Conservation (phyloP, 2,329 filamentous ascomycete species). For the Hymenoscyphus scutula region DNA sequence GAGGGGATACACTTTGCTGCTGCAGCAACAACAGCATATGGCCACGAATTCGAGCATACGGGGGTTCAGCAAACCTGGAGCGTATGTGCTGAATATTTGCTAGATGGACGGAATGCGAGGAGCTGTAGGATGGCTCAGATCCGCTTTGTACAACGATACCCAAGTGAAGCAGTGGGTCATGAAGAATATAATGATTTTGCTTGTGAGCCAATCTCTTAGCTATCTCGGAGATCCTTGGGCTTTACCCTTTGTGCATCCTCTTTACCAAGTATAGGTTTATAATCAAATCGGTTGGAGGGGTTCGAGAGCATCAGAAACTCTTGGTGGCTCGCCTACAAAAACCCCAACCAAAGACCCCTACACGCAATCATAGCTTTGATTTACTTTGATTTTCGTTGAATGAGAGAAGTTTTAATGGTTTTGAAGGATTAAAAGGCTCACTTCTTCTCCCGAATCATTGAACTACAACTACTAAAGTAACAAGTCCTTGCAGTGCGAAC, state of each 20-base stretch:
- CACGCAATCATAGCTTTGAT: no score
- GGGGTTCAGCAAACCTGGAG: background rate
- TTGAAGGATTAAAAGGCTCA: no score
- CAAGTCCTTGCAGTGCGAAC: no score
- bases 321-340: no score
- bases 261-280: background rate
- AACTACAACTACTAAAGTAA: no score
- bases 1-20: background rate
- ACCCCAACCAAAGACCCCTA: no score
- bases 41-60: background rate
- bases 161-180: background rate
- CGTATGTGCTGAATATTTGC: background rate
- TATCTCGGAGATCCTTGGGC: background rate
- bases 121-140: background rate
- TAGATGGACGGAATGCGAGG: slow-evolving; percentile 14
- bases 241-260: background rate
- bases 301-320: background rate
- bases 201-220: background rate
- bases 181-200: background rate
- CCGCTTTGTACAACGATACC: background rate
- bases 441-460: no score
- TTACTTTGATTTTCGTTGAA: no score
- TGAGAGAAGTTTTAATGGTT: no score
- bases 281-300: no score
- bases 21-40: background rate